phyloP scores from a whole-genome alignment of 169 alveolate species.

The Theileria orientalis region DNA sequence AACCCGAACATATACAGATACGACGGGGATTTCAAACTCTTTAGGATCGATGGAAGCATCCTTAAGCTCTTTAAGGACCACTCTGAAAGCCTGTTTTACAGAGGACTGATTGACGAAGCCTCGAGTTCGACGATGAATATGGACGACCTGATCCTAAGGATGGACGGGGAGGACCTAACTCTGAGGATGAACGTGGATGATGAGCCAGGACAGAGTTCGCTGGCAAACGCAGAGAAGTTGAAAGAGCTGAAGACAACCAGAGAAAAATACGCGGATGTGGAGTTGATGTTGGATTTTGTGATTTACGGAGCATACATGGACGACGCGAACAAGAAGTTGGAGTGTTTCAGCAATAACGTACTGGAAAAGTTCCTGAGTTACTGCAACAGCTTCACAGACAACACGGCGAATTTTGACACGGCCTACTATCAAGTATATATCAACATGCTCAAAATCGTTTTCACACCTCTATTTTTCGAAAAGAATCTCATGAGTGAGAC shows the following conservation, averaged over 20 bases:
- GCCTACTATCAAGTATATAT: not conserved
- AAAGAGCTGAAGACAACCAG: conserved; percentile 8
- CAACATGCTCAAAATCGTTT: conserved; percentile 11
- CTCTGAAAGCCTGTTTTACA: not conserved
- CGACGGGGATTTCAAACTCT: not conserved
- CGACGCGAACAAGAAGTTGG: conserved; percentile 26
- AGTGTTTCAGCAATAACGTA: conserved; percentile 11
- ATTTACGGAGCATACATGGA: conserved; percentile 26
- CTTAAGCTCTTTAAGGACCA: not conserved
- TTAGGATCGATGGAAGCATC: not conserved
- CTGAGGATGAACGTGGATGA: not conserved
- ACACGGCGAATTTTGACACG: not conserved
- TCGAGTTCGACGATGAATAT: too few relatives aligned
- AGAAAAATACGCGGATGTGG: not conserved
- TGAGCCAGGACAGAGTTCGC: too few relatives aligned
- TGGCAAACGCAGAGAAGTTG: not conserved
- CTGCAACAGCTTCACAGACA: not conserved
- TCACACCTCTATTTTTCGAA: conserved; percentile 9
- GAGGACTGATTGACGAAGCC: not conserved
- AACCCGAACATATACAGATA: conserved; percentile 31
- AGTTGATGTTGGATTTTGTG: conserved; percentile 29
- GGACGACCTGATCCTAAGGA: not conserved
- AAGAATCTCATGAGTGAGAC: conserved; percentile 24
- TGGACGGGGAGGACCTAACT: not conserved
- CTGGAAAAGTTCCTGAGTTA: conserved; percentile 4